Conservation (phyloP, 768 basidiomycete species). For the Boletales sp. region DNA sequence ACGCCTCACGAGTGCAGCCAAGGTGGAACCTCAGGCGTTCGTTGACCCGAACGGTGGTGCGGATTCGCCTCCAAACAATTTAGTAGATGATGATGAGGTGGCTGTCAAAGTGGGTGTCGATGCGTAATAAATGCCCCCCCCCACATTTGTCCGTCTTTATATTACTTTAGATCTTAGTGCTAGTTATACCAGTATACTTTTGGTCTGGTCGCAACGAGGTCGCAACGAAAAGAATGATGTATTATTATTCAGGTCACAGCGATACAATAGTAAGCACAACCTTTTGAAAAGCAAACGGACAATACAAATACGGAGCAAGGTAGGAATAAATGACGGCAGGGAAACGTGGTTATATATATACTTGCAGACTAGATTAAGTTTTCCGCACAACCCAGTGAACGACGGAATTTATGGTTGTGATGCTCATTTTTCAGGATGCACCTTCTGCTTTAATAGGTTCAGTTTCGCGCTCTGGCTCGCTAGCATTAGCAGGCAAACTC, state of each 20-base stretch:
- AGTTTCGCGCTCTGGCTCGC: slow-evolving; percentile 60
- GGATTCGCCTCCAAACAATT: slow-evolving; percentile 2
- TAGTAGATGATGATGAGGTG: slow-evolving; percentile 31
- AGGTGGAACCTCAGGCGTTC: slow-evolving; percentile 32
- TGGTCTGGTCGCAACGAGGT: slow-evolving; percentile 6
- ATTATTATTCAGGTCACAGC: slow-evolving; percentile 30
- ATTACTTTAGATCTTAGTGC: slow-evolving; percentile 16
- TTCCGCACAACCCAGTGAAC: slow-evolving; percentile 27
- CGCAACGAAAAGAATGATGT: slow-evolving; percentile 7
- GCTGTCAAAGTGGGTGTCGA: slow-evolving; percentile 38
- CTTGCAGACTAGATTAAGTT: slow-evolving; percentile 29
- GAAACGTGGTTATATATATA: slow-evolving; percentile 33
- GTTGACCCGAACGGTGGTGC: slow-evolving; percentile 29
- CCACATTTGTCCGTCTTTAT: slow-evolving; percentile 11
- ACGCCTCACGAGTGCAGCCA: slow-evolving; percentile 46
- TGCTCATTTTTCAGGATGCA: slow-evolving; percentile 26
- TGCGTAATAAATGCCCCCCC: slow-evolving; percentile 20
- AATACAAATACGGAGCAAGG: slow-evolving; percentile 38
- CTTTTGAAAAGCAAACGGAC: slow-evolving; percentile 31
- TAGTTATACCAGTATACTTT: slow-evolving; percentile 17
- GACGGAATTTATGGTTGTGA: slow-evolving; percentile 19
- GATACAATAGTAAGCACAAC: slow-evolving; percentile 36
- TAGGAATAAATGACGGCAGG: slow-evolving; percentile 35
- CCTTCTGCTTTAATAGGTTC: slow-evolving; percentile 70
- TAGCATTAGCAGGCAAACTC: slow-evolving; percentile 50